phyloP scores from a whole-genome alignment of 164 flowering plant genomes.

The Vitis riparia region DNA sequence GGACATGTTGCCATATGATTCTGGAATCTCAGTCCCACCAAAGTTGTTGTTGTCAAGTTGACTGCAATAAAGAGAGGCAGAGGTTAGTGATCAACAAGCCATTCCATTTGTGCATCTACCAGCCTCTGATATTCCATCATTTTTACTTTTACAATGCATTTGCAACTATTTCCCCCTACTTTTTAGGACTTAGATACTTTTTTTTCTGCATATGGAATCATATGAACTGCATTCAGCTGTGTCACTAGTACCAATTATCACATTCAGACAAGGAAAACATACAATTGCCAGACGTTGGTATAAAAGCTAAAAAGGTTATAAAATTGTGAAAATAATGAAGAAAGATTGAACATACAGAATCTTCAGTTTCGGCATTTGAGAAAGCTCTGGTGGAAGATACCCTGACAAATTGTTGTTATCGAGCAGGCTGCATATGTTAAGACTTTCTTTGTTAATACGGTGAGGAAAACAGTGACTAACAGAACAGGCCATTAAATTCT shows the following conservation, averaged over 20 bases:
- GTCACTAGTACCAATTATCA: too few species aligned
- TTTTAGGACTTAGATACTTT: too few species aligned
- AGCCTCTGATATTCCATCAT: too few species aligned
- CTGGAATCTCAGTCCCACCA: conserved; percentile 32
- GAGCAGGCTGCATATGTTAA: conserved; percentile 18
- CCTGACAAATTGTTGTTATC: conserved; percentile 32
- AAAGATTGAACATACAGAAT: conserved; percentile 14
- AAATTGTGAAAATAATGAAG: neutral
- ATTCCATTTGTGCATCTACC: neutral
- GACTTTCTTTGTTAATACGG: neutral
- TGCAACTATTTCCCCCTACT: too few species aligned
- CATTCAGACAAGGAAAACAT: too few species aligned
- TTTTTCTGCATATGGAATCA: too few species aligned
- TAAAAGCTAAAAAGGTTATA: neutral
- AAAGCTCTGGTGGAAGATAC: conserved; percentile 24
- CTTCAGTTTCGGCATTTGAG: conserved; percentile 12
- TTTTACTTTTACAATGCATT: too few species aligned
- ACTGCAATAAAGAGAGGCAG: conserved; percentile 16
- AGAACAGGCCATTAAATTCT: neutral
- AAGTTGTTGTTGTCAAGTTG: conserved; percentile 55
- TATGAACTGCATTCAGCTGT: too few species aligned
- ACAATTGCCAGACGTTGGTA: too few species aligned
- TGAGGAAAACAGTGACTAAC: neutral
- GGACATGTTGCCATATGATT: conserved; percentile 34
- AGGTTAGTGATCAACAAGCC: neutral